These are phyloP conservation scores for Sarocladium oryzae DNA, from an alignment of 2,329 filamentous ascomycete species.

Conservation along the genomic window DNA sequence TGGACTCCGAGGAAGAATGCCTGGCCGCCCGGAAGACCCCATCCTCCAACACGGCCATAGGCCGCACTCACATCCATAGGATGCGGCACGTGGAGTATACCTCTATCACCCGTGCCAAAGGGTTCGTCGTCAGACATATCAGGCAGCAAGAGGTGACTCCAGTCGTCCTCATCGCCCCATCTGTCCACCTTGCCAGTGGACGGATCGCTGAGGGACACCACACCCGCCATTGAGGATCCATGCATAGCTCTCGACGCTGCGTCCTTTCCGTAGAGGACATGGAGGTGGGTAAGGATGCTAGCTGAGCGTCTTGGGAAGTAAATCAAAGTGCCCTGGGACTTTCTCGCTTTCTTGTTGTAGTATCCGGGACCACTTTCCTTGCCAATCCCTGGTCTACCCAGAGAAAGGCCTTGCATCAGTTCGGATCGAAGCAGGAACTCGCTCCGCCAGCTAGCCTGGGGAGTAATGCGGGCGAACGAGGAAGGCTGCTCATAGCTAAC, in stretches of 20 bases:
- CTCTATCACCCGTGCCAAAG: background rate
- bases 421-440: conserved; percentile 89
- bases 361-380: background rate
- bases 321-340: conserved; percentile 67
- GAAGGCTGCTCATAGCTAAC: conserved; percentile 67
- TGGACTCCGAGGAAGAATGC: conserved; percentile 69
- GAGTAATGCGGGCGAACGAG: conserved; percentile 70
- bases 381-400: conserved; percentile 68
- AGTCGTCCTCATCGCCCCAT: conserved; percentile 52
- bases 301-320: conserved; percentile 38
- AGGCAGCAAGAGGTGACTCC: background rate
- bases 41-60: conserved; percentile 77
- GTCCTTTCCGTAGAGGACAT: conserved; percentile 71
- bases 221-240: conserved; percentile 70
- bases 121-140: background rate
- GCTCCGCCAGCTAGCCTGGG: conserved; percentile 87
- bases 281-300: conserved; percentile 62
- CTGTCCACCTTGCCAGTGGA: conserved; percentile 66
- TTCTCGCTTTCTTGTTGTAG: conserved; percentile 41
- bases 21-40: conserved; percentile 78
- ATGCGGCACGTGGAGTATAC: conserved; percentile 48
- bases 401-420: conserved; percentile 70
- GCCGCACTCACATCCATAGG: conserved; percentile 85
- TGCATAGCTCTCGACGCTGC: conserved; percentile 69
- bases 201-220: conserved; percentile 78